Evolutionary conservation across 768 basidiomycete species (phyloP).

Genomic region (Aureoboletus auriporus): DNA sequence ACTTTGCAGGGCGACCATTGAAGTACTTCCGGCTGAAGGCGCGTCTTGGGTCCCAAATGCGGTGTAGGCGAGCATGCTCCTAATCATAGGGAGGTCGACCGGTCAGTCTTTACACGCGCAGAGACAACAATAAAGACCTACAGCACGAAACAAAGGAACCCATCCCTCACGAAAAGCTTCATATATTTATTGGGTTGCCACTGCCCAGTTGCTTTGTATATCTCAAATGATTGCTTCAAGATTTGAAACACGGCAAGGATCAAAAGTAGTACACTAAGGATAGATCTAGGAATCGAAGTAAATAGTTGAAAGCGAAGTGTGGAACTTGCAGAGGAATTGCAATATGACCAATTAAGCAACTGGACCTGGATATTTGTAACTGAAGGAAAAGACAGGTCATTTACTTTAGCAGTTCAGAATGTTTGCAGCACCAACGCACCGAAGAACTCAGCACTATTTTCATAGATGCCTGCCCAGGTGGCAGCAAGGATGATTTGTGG

Average conservation of each 20-base stretch:
- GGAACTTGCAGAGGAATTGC: neutral
- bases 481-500: neutral
- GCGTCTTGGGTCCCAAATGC: neutral
- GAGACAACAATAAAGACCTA: neutral
- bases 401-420: neutral
- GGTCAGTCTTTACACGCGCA: neutral
- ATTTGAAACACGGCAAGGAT: neutral
- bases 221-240: neutral
- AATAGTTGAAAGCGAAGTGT: neutral
- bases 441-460: neutral
- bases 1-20: neutral
- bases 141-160: constrained; percentile 5
- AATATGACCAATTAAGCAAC: neutral
- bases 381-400: neutral
- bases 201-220: constrained; percentile 1
- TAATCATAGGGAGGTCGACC: neutral
- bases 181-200: constrained; percentile 10
- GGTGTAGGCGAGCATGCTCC: neutral
- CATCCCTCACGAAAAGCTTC: neutral
- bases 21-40: neutral
- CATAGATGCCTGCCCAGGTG: neutral
- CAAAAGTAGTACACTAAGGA: neutral
- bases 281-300: neutral
- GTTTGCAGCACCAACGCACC: neutral
- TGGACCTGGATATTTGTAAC: neutral